Evolutionary conservation across 768 basidiomycete species (phyloP).

Genomic region (Tulasnella sp.): DNA sequence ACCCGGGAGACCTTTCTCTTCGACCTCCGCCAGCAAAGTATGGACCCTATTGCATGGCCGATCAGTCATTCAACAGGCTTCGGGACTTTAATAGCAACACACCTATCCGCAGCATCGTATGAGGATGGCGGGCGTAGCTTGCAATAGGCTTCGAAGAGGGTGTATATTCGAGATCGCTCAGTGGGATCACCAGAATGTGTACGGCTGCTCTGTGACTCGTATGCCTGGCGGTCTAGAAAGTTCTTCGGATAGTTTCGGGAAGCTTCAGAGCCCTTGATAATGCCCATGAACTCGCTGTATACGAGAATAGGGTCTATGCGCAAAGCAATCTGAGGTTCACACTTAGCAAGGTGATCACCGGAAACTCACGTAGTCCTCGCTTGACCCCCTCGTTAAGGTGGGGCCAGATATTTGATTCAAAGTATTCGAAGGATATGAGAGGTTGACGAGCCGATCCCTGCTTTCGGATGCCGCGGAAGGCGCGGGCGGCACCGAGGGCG

Average conservation of each 20-base stretch:
- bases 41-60: too few species aligned
- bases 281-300: constrained; percentile 36
- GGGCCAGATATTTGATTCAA: constrained; percentile 30
- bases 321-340: too few species aligned
- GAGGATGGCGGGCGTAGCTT: constrained; percentile 50
- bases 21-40: neutral
- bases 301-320: constrained; percentile 33
- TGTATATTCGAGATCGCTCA: constrained; percentile 55
- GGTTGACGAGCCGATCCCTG: too few species aligned
- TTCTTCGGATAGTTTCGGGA: constrained; percentile 46
- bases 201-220: constrained; percentile 56
- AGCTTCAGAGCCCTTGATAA: constrained; percentile 60
- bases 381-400: constrained; percentile 23
- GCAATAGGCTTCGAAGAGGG: constrained; percentile 57
- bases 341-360: too few species aligned
- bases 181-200: constrained; percentile 59
- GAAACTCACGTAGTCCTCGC: constrained; percentile 25
- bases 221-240: constrained; percentile 52
- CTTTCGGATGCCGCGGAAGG: too few species aligned
- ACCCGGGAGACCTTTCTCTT: neutral
- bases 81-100: too few species aligned
- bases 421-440: constrained; percentile 22
- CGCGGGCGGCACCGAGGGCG: too few species aligned
- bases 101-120: constrained; percentile 66
- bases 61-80: too few species aligned